Evolutionary conservation across 1,284 basidiomycete species (phyloP).

Genomic region (Cutaneotrichosporon sp.): DNA sequence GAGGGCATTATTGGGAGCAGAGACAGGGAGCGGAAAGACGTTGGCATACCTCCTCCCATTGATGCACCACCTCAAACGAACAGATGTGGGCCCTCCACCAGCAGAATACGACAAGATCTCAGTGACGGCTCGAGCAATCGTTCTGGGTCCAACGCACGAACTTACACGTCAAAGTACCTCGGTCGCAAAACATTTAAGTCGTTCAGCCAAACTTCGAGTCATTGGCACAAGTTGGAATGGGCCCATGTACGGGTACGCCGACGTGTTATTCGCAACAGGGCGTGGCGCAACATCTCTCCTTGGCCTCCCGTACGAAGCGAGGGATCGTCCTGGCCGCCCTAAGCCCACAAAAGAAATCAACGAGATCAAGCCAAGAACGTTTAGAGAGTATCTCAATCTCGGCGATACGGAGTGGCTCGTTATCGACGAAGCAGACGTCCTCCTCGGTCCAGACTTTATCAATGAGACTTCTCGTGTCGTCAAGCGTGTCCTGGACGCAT

Average conservation of each 20-base stretch:
- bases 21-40: slow-evolving; percentile 86
- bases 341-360: slow-evolving; percentile 7
- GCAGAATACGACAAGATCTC: neutral
- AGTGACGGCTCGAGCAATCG: slow-evolving; percentile 64
- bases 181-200: slow-evolving; percentile 71
- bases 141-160: slow-evolving; percentile 85
- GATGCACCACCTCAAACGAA: slow-evolving; percentile 69
- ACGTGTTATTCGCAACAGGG: slow-evolving; percentile 75
- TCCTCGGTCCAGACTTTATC: slow-evolving; percentile 80
- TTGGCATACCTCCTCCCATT: slow-evolving; percentile 83
- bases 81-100: slow-evolving; percentile 26
- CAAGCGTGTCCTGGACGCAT: slow-evolving; percentile 57
- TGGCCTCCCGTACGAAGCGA: slow-evolving; percentile 74
- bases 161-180: slow-evolving; percentile 71
- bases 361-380: slow-evolving; percentile 7
- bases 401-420: slow-evolving; percentile 72
- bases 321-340: slow-evolving; percentile 7
- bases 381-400: slow-evolving; percentile 13
- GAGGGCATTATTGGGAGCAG: slow-evolving; percentile 68
- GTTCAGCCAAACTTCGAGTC: slow-evolving; percentile 71
- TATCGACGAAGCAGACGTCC: slow-evolving; percentile 81
- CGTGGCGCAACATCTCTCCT: slow-evolving; percentile 75
- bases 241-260: slow-evolving; percentile 53
- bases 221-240: slow-evolving; percentile 61
- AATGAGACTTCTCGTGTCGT: slow-evolving; percentile 67